These are phyloP conservation scores for Pseudozyma flocculosa DNA, from an alignment of 1,284 basidiomycete genomes.

Conservation along the genomic window DNA sequence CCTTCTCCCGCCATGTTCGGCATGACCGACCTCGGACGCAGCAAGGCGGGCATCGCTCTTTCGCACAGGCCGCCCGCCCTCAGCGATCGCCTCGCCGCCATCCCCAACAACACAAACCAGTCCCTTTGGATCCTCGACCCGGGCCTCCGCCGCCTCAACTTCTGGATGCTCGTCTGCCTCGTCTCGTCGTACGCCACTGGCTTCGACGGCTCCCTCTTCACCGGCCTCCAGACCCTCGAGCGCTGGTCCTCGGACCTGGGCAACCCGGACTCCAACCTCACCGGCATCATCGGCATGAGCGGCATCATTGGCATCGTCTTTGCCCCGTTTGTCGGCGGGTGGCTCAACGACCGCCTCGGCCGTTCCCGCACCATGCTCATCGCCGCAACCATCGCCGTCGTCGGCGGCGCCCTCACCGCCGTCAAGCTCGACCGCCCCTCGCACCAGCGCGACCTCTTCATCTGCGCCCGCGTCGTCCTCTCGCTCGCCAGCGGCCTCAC, in stretches of 20 bases:
- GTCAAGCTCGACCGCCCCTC: not conserved
- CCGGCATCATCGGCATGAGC: constrained; percentile 2
- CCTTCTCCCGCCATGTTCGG: no score
- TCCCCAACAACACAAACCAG: no score
- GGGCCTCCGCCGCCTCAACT: constrained; percentile 7
- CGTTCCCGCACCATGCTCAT: constrained; percentile 1
- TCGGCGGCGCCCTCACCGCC: constrained; percentile 3
- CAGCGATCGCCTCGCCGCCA: no score
- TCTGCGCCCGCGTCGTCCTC: constrained; percentile 5
- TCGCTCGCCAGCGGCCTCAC: not conserved
- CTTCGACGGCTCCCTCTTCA: constrained; percentile 10
- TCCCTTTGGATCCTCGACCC: constrained; percentile 3
- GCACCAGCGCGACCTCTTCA: constrained; percentile 1
- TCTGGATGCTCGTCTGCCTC: constrained; percentile 7
- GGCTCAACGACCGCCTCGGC: constrained; percentile 3
- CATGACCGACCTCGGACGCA: no score
- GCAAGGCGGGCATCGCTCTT: no score
- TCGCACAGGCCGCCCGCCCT: no score
- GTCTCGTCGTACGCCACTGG: constrained; percentile 4
- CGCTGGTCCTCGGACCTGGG: constrained; percentile 3
- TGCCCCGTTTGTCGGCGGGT: constrained; percentile 1
- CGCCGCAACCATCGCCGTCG: not conserved
- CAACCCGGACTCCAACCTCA: not conserved
- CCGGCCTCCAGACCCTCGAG: constrained; percentile 5
- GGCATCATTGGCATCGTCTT: constrained; percentile 2